A percentile compares a stretch with the other conserved stretches of the same genome.
Conservation (phyloP, 768 basidiomycete species). For the Amanita rubescens region DNA sequence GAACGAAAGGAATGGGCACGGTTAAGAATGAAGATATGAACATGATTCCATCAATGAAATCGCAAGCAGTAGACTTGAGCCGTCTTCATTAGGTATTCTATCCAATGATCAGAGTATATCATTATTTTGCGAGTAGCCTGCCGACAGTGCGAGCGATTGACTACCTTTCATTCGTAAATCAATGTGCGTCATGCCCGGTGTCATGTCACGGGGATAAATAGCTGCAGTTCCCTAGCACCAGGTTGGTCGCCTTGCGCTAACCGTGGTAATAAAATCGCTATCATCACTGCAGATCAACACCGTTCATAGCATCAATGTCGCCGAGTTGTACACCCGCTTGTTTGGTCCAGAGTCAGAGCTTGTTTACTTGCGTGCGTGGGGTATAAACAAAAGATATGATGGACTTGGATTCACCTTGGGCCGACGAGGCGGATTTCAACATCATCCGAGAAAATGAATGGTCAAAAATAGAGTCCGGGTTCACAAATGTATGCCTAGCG, state of each 20-base stretch:
- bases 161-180: not conserved
- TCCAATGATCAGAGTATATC: not conserved
- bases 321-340: not conserved
- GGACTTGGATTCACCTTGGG: constrained; percentile 53
- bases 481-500: constrained; percentile 51
- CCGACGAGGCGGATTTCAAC: constrained; percentile 34
- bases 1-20: not conserved
- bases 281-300: no score
- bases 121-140: not conserved
- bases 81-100: not conserved
- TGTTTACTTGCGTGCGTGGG: not conserved
- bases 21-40: not conserved
- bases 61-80: not conserved
- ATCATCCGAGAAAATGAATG: constrained; percentile 49
- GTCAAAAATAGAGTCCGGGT: constrained; percentile 58
- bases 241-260: not conserved
- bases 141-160: not conserved
- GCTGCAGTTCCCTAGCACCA: not conserved
- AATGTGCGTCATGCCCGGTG: not conserved
- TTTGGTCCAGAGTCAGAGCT: not conserved
- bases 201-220: not conserved
- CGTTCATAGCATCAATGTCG: not conserved
- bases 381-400: constrained; percentile 4
- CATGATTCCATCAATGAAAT: not conserved
- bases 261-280: not conserved